Evolutionary conservation across 495 filamentous ascomycete genomes (phyloP).

Genomic region (Daldinia concentrica): DNA sequence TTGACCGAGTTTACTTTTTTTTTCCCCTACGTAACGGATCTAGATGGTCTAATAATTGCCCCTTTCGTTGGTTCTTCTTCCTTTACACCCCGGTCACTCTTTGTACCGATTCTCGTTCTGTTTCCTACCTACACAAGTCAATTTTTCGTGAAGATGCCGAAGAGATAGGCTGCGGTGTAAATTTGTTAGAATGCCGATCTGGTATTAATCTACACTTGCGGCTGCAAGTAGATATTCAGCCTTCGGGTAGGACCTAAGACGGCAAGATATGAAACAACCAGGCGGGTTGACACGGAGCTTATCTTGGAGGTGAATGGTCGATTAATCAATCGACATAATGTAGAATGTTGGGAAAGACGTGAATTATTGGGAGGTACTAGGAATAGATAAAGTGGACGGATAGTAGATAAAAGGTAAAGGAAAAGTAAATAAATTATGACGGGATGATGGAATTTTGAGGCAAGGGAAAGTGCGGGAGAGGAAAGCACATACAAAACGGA

Average conservation of each 20-base stretch:
- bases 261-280: conserved; percentile 36
- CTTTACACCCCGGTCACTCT: not conserved
- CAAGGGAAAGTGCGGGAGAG: conserved; percentile 38
- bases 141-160: conserved; percentile 34
- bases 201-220: conserved; percentile 38
- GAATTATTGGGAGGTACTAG: not conserved
- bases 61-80: conserved; percentile 7
- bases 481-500: conserved; percentile 26
- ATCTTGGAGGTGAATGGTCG: conserved; percentile 17
- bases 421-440: conserved; percentile 39
- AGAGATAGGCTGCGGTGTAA: conserved; percentile 25
- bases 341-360: conserved; percentile 3
- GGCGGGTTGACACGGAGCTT: conserved; percentile 26
- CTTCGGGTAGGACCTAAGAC: conserved; percentile 38
- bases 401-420: conserved; percentile 15
- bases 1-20: conserved; percentile 21
- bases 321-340: conserved; percentile 32
- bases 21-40: conserved; percentile 3
- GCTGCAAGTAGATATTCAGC: conserved; percentile 45
- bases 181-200: conserved; percentile 37
- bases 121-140: conserved; percentile 15
- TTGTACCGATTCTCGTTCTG: conserved; percentile 21
- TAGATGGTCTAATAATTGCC: conserved; percentile 27
- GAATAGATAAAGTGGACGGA: conserved; percentile 19
- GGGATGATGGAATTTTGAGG: conserved; percentile 39